Base-by-base conservation (phyloP, 2,329 filamentous ascomycete species). In the Cryoendolithus antarcticus region DNA sequence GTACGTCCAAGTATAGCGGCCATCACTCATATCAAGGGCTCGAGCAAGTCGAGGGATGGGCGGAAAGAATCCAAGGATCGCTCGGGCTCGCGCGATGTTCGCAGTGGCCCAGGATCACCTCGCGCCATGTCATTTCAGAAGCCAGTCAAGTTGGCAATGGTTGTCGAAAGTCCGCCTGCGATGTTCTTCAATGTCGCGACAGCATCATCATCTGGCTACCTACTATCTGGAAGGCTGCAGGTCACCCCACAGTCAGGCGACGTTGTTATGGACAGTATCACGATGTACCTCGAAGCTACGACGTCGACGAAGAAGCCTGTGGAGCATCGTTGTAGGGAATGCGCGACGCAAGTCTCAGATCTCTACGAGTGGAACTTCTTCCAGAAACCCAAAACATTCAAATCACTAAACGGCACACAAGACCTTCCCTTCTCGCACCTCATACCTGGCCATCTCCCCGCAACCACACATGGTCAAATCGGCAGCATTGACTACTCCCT, bases 351-450 rank as follows among this genome's bases (percentile, higher is more conserved):
- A 56, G 72, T 71, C 42, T 85, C 77, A 29, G 77, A 86, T 57
- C 63, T 96, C 45, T 80, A 81, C 59, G 75, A 71, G 38, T 95
- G 86, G 86, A 74, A 75, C 27, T 82, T 96, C 53, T 63, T 93
- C 42, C 72, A 71, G 11, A 68, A 73, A 42, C 48, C 52, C 13
- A 52, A 66, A 8, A 53, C 53, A 2, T 64, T 71, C 49, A 62
- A 62, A 37, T 55, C 58, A 10, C 51, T 54, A n/a, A 51, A 58
- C 2, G 79, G 81, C 44, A 63, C 71, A 36, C 86, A 95, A 60
- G 71, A 76, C 34, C 93, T 88, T 57, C 89, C 91, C 36, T 94
- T 95, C 62, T 93, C 86, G 51, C 80, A 86, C 50, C 70, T 95
- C 37, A 74, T 98, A 33, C 77, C 79, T 2, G 91, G 91, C 12